These are phyloP conservation scores for Trichoderma asperellum DNA, from an alignment of 2,329 filamentous ascomycete species.

Conservation along the genomic window DNA sequence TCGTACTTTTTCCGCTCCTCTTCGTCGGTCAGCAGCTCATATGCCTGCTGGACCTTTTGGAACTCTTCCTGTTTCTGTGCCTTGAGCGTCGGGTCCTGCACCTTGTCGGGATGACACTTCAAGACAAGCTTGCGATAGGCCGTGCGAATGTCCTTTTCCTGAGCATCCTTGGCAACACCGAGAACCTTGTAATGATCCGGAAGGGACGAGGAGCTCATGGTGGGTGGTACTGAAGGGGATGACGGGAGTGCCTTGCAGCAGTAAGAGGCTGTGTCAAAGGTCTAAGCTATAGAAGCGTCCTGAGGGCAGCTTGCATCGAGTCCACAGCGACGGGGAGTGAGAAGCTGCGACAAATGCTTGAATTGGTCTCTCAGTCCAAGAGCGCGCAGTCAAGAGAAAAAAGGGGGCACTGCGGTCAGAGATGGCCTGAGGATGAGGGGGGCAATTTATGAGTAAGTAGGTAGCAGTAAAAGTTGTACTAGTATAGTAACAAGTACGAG, in stretches of 20 bases:
- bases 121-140: constrained; percentile 85
- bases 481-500: not conserved
- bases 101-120: constrained; percentile 90
- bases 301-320: constrained; percentile 26
- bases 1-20: constrained; percentile 75
- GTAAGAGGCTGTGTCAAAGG: constrained; percentile 24
- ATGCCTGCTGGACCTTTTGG: constrained; percentile 88
- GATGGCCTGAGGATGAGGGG: constrained; percentile 1
- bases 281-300: not conserved
- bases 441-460: not conserved
- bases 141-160: constrained; percentile 71
- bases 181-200: constrained; percentile 81
- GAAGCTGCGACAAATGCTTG: not conserved
- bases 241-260: constrained; percentile 7
- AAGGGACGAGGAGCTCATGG: constrained; percentile 54
- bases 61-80: constrained; percentile 83
- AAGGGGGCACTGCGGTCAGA: constrained; percentile 10
- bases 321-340: constrained; percentile 18
- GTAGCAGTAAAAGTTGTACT: not conserved
- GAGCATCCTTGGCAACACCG: constrained; percentile 73
- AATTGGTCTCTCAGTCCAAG: not conserved
- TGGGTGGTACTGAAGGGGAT: constrained; percentile 30
- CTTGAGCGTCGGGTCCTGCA: constrained; percentile 77
- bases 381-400: not conserved
- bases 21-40: constrained; percentile 85